Evolutionary conservation across 768 basidiomycete species (phyloP).

Genomic region (Tephrocybe sp.): DNA sequence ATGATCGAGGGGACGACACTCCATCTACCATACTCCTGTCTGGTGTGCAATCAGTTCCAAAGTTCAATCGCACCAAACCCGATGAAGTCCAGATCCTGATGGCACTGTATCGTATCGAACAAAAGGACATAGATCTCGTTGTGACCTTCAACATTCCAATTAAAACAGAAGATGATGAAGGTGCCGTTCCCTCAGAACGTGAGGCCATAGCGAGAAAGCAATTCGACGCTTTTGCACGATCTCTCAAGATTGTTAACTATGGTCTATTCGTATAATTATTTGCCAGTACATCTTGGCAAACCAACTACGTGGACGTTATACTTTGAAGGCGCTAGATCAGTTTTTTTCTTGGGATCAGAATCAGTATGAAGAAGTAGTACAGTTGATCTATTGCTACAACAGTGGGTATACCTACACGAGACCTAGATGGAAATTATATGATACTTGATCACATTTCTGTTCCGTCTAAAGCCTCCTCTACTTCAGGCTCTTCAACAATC

Average conservation of each 20-base stretch:
- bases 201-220: constrained; percentile 38
- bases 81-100: constrained; percentile 79
- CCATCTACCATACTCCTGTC: constrained; percentile 60
- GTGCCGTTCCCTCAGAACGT: constrained; percentile 38
- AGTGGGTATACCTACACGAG: constrained; percentile 7
- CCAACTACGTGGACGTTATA: too few species aligned
- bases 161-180: constrained; percentile 42
- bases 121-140: constrained; percentile 78
- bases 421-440: neutral
- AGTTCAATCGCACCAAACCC: constrained; percentile 62
- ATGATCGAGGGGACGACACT: constrained; percentile 47
- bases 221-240: constrained; percentile 54
- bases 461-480: constrained; percentile 47
- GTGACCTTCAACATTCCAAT: constrained; percentile 82
- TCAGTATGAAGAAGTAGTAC: neutral
- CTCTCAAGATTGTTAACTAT: constrained; percentile 68
- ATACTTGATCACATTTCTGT: constrained; percentile 19
- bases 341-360: too few species aligned
- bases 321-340: too few species aligned
- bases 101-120: constrained; percentile 76
- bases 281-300: too few species aligned
- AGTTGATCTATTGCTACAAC: constrained; percentile 11
- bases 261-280: constrained; percentile 63
- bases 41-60: constrained; percentile 72
- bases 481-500: constrained; percentile 75